A percentile compares a stretch with the other conserved stretches of the same genome.
Conservation (phyloP, 345 rosid species). For the Populus alba region DNA sequence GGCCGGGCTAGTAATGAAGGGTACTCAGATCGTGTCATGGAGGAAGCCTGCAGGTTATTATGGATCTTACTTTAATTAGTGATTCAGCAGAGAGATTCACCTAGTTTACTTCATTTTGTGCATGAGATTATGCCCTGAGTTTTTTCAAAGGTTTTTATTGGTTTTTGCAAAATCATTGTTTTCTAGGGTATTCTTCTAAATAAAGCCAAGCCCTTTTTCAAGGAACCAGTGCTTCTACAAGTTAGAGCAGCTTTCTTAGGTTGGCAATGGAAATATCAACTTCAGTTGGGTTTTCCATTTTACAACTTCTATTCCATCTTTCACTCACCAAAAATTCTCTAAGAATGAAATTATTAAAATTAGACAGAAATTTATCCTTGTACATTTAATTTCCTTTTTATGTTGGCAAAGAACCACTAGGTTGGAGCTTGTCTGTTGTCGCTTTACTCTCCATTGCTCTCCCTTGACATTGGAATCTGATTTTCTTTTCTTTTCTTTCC, state of each 20-base stretch:
- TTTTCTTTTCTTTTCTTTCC: neutral
- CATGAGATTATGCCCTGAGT: neutral
- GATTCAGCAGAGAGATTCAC: neutral
- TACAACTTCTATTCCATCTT: neutral
- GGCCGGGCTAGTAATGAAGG: no score
- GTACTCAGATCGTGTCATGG: neutral
- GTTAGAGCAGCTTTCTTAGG: neutral
- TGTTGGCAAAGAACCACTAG: neutral
- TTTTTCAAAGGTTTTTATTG: neutral
- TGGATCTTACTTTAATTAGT: neutral
- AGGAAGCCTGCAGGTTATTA: neutral
- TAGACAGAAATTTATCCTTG: neutral
- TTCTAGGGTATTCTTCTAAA: neutral
- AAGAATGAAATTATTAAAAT: neutral
- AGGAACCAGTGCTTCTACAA: neutral
- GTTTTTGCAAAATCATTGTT: neutral
- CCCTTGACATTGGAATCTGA: neutral
- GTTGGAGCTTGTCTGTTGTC: neutral
- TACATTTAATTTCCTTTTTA: neutral
- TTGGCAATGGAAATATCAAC: neutral
- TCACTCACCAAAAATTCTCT: neutral
- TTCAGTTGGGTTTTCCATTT: neutral
- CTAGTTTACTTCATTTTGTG: neutral
- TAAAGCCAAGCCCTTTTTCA: neutral
- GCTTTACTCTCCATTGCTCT: neutral